Percentiles rank a stretch among this genome's conserved stretches.
phyloP scores from a whole-genome alignment of 208 protist genomes.

The Histomonas meleagridis region DNA sequence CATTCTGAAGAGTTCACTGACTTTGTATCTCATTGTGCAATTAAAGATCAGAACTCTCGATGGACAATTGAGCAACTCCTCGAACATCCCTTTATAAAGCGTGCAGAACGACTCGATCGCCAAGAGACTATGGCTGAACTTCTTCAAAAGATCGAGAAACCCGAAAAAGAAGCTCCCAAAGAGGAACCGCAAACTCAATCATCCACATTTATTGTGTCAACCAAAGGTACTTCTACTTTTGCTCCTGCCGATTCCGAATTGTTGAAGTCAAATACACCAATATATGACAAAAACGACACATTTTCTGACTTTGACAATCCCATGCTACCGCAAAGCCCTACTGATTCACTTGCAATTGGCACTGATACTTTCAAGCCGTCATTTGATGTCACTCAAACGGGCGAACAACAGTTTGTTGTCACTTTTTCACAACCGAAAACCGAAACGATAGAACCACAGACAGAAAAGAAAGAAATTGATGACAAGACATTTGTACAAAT shows the following conservation, averaged over 20 bases:
- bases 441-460: background rate
- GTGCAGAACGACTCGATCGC: background rate
- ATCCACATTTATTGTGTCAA: no score
- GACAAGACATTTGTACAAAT: background rate
- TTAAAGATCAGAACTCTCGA: background rate
- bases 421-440: background rate
- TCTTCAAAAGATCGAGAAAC: no score
- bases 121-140: no score
- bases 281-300: no score
- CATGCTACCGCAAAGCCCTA: no score
- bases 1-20: background rate
- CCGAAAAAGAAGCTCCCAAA: no score
- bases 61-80: background rate
- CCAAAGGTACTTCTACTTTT: no score
- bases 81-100: slow-evolving; percentile 13
- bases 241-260: no score
- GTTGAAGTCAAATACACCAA: no score
- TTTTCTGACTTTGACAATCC: no score
- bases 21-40: background rate
- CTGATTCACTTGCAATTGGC: no score
- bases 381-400: background rate
- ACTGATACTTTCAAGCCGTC: background rate
- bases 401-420: background rate
- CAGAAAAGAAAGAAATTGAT: background rate
- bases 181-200: no score